phyloP scores from a whole-genome alignment of 257 asterid genomes.

The Jacaranda mimosifolia region DNA sequence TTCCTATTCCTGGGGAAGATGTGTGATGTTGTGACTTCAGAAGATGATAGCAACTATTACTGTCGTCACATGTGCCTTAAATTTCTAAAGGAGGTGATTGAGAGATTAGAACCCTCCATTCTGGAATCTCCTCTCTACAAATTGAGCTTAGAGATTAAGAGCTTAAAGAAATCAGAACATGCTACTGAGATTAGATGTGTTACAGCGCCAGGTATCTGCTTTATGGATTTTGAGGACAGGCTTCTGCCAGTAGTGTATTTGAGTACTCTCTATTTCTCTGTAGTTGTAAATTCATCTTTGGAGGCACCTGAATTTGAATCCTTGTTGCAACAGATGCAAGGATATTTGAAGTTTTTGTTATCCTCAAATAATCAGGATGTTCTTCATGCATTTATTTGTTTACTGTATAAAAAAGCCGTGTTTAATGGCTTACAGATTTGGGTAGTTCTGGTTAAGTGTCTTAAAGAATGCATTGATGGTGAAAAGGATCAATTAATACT shows the following conservation, averaged over 20 bases:
- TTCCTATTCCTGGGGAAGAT: conserved; percentile 57
- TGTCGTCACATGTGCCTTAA: conserved; percentile 49
- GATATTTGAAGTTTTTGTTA: conserved; percentile 51
- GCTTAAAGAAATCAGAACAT: conserved; percentile 43
- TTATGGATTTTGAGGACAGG: conserved; percentile 48
- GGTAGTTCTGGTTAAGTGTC: conserved; percentile 60
- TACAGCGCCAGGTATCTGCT: conserved; percentile 41
- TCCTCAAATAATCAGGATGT: conserved; percentile 60
- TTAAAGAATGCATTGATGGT: conserved; percentile 53
- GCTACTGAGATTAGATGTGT: conserved; percentile 43
- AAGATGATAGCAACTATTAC: conserved; percentile 39
- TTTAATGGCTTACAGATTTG: conserved; percentile 55
- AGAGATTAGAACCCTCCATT: conserved; percentile 67
- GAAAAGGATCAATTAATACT: conserved; percentile 37
- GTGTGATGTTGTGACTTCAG: conserved; percentile 47
- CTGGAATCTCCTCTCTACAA: conserved; percentile 78
- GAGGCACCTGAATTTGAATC: conserved; percentile 47
- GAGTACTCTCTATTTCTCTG: conserved; percentile 57
- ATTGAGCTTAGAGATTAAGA: conserved; percentile 51
- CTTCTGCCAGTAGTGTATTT: conserved; percentile 66
- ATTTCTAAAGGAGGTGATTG: conserved; percentile 60
- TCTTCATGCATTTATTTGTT: conserved; percentile 53
- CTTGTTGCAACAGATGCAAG: conserved; percentile 48
- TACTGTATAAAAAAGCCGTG: conserved; percentile 49
- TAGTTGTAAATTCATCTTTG: conserved; percentile 47